Evolutionary conservation across 768 basidiomycete genomes (phyloP), one percentile per base, ranked within the genome.

Genomic region (Exsudoporus frostii): DNA sequence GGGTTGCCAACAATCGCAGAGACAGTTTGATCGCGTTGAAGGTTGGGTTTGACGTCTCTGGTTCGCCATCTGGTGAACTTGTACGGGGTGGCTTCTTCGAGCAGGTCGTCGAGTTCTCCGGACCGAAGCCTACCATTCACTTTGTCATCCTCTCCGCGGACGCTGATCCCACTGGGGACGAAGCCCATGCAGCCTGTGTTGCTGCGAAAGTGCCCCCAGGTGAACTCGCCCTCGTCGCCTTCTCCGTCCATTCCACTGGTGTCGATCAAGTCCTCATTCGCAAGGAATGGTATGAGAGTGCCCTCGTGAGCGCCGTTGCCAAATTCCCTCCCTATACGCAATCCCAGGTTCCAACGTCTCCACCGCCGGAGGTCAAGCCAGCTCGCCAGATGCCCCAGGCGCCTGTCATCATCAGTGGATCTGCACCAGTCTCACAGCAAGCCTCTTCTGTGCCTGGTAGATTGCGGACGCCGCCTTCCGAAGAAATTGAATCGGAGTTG

Each of bases 91-190:
- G 81, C 32, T 85, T 82, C 63, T 84, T 90, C 36, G 91, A 92
- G 51, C 90, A 92, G 68, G 80, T 89, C 42, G 81, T 86, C 56
- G 91, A 93, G 73, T 93, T 93, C 66, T 75, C 75, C 33, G 90
- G 89, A 32, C 87, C 88, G 27, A 91, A 91, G 67, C 80, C 90
- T 10, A 90, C 90, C 3, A 92, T 93, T 51, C 88, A 92, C 67
- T 91, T 93, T 66, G 90, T 92, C 60, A 90, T 93, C 50, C 78
- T 93, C 39, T 90, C 88, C 3, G 87, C 85, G 3, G 90, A 92
- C 61, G 84, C 88, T 5, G 90, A 92, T 68, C 89, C 89, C 3
- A 79, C 81, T 51, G 90, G 89, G 14, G 85, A 88, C 48, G 90
- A 92, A 67, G 88, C 90, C 0, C 83, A 86, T 61, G 90, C 90